Conservation (phyloP, 129 eudicot species). For the Flaveria trinervia region DNA sequence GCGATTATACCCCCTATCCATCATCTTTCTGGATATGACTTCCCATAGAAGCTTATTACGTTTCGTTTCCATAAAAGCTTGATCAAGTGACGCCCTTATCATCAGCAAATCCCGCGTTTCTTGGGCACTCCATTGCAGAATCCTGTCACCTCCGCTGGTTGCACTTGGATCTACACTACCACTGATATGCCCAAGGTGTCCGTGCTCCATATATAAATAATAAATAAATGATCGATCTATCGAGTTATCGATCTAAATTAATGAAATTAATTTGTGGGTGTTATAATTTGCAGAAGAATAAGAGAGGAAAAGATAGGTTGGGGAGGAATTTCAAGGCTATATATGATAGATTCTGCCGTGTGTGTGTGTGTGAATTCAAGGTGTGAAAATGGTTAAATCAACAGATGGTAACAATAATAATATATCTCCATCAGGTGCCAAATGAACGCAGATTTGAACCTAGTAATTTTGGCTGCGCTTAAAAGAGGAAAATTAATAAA, state of each 20-base stretch:
- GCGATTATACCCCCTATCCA: constrained; percentile 72
- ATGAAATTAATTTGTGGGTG: constrained; percentile 16
- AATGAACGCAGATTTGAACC: constrained; percentile 26
- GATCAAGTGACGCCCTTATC: constrained; percentile 73
- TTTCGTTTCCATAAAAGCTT: constrained; percentile 77
- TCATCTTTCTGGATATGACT: constrained; percentile 65
- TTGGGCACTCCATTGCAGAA: constrained; percentile 91
- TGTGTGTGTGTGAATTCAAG: constrained; percentile 56
- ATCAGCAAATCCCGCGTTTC: constrained; percentile 78
- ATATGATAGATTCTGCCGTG: constrained; percentile 31
- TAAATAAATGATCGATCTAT: not conserved
- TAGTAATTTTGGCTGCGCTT: constrained; percentile 1
- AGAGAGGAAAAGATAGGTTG: constrained; percentile 25
- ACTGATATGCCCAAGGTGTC: constrained; percentile 38
- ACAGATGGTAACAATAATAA: not conserved
- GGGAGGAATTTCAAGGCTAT: constrained; percentile 24
- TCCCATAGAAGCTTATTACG: constrained; percentile 85
- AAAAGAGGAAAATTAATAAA: not conserved
- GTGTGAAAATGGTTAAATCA: constrained; percentile 49
- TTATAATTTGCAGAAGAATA: constrained; percentile 15
- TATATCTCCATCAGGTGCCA: constrained; percentile 22
- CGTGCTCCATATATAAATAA: constrained; percentile 29
- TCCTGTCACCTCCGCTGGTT: constrained; percentile 48
- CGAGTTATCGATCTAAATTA: not conserved
- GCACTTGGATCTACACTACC: constrained; percentile 41